These are phyloP conservation scores for Pelargonium cotyledonis DNA, from an alignment of 441 rosid species.

Conservation along the genomic window DNA sequence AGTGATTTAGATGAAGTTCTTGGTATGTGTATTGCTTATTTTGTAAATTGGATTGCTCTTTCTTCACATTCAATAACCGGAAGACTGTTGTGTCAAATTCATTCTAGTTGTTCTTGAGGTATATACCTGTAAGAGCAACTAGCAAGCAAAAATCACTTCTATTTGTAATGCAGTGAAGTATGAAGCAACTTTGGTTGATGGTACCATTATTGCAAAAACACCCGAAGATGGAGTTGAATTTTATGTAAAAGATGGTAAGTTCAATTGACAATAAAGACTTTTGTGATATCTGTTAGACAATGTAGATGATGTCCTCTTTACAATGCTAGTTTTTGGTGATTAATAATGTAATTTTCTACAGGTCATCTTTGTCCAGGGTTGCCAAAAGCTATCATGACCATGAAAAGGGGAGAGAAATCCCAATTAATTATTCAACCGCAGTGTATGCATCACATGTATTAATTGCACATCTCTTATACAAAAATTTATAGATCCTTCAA, in stretches of 20 bases:
- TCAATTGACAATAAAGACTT: conserved; percentile 2
- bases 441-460: conserved; percentile 29
- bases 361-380: conserved; percentile 55
- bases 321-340: conserved; percentile 5
- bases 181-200: conserved; percentile 35
- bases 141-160: background rate
- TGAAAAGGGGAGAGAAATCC: conserved; percentile 49
- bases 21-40: conserved; percentile 30
- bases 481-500: background rate
- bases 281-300: conserved; percentile 7
- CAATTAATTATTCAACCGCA: conserved; percentile 46
- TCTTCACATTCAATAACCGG: conserved; percentile 1
- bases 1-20: conserved; percentile 60
- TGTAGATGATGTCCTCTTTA: conserved; percentile 1
- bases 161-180: conserved; percentile 43
- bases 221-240: conserved; percentile 47
- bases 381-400: conserved; percentile 40
- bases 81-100: background rate
- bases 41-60: conserved; percentile 11
- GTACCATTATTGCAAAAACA: conserved; percentile 38
- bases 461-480: background rate
- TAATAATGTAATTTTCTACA: conserved; percentile 17
- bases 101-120: background rate
- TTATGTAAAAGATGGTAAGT: conserved; percentile 50
- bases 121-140: too few relatives aligned